Evolutionary conservation across 2,329 filamentous ascomycete species (phyloP).

Genomic region (Penicillium digitatum): DNA sequence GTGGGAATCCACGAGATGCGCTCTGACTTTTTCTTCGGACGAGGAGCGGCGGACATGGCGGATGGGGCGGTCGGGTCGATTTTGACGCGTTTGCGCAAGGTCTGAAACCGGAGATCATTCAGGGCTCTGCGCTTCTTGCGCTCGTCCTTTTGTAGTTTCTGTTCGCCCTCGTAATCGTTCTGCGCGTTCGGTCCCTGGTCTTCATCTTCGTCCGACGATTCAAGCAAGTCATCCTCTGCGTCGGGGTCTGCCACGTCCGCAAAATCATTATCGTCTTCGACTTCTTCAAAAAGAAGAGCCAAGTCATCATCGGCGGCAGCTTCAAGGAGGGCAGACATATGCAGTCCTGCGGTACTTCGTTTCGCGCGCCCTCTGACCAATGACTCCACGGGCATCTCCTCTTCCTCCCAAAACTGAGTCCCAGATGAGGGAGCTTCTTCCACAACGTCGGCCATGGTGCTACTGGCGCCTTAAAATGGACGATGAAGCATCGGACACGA

Average conservation of each 20-base stretch:
- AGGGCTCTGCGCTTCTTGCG: conserved; percentile 78
- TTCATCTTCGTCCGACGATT: conserved; percentile 82
- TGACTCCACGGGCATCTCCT: conserved; percentile 28
- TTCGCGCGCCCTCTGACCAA: conserved; percentile 55
- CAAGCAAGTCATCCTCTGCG: conserved; percentile 73
- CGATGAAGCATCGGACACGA: conserved; percentile 3
- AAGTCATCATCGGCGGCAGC: conserved; percentile 67
- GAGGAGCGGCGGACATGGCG: conserved; percentile 38
- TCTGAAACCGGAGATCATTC: conserved; percentile 60
- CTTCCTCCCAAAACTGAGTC: conserved; percentile 22
- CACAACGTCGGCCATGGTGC: conserved; percentile 21
- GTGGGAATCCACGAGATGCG: conserved; percentile 66
- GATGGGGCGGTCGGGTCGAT: conserved; percentile 55
- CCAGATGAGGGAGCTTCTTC: conserved; percentile 31
- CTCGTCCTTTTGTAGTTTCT: conserved; percentile 74
- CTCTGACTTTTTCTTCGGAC: conserved; percentile 66
- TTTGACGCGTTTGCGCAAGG: conserved; percentile 66
- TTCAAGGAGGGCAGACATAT: conserved; percentile 73
- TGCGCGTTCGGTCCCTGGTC: conserved; percentile 57
- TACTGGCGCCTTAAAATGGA: background rate
- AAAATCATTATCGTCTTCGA: conserved; percentile 73
- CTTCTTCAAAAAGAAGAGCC: conserved; percentile 63
- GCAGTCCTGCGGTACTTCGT: conserved; percentile 78
- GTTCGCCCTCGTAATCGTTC: conserved; percentile 76
- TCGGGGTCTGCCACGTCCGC: conserved; percentile 41